Evolutionary conservation across 2,329 filamentous ascomycete species (phyloP).

Genomic region (Colletotrichum liaoningense): DNA sequence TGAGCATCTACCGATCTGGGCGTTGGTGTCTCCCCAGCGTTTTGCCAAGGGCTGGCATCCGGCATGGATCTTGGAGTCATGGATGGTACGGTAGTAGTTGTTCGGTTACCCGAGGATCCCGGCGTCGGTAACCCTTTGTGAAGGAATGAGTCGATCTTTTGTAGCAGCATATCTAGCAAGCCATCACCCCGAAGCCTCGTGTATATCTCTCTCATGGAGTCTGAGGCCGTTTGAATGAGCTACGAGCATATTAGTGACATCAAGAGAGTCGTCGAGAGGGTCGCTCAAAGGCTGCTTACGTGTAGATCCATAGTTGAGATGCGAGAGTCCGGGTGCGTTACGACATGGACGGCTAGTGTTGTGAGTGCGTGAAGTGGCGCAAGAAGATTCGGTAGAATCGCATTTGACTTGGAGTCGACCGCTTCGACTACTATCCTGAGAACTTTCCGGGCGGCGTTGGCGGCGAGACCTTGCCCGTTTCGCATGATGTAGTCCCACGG

Average conservation of each 20-base stretch:
- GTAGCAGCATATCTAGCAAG: neutral
- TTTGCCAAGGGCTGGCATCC: neutral
- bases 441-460: constrained; percentile 20
- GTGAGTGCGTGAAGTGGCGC: constrained; percentile 14
- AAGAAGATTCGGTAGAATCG: constrained; percentile 12
- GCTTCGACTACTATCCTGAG: constrained; percentile 20
- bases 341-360: constrained; percentile 6
- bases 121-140: neutral
- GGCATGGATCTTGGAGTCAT: neutral
- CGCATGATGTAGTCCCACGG: constrained; percentile 30
- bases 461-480: constrained; percentile 22
- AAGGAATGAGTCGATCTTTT: constrained; percentile 16
- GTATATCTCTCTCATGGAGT: constrained; percentile 19
- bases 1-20: neutral
- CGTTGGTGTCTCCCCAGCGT: neutral
- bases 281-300: neutral
- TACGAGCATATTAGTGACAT: neutral
- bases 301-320: constrained; percentile 29
- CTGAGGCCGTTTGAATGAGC: constrained; percentile 13
- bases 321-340: constrained; percentile 21
- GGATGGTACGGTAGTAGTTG: neutral
- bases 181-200: neutral
- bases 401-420: constrained; percentile 19
- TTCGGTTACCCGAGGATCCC: neutral
- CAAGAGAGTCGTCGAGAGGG: no score